phyloP scores from a whole-genome alignment of 805 yeast genomes.

The Candida manassasensis region DNA sequence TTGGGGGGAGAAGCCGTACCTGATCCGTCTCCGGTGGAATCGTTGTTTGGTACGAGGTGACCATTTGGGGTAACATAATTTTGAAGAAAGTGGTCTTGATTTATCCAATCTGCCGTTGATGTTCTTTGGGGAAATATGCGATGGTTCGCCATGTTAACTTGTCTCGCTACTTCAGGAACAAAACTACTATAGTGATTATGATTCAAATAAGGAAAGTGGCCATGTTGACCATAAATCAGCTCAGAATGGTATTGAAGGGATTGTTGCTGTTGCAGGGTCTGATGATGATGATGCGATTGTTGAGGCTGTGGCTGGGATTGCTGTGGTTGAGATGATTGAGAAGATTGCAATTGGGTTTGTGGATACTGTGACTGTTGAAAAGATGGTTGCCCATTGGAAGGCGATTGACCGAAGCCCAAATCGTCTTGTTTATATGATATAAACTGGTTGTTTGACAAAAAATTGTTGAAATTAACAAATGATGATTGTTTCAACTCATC shows the following conservation, averaged over 20 bases:
- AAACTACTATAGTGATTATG: constrained; percentile 3
- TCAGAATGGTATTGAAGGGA: constrained; percentile 4
- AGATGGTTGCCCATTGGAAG: not conserved
- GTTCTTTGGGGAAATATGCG: constrained; percentile 3
- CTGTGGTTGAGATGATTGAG: constrained; percentile 3
- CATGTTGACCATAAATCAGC: not conserved
- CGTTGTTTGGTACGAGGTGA: not conserved
- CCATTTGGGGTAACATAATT: not conserved
- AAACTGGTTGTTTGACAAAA: constrained; percentile 15
- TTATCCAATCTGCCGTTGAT: constrained; percentile 1
- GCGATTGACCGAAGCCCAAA: constrained; percentile 8
- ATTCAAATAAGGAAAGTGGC: not conserved
- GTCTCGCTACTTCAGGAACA: constrained; percentile 3
- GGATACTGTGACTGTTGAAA: constrained; percentile 3
- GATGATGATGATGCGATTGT: constrained; percentile 3
- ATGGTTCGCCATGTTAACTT: constrained; percentile 1
- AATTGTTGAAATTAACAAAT: constrained; percentile 9
- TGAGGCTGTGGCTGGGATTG: constrained; percentile 6
- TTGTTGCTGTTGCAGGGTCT: constrained; percentile 7
- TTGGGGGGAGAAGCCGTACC: constrained; percentile 5
- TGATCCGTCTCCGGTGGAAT: constrained; percentile 1
- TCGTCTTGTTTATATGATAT: constrained; percentile 22
- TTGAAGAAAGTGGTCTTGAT: constrained; percentile 1
- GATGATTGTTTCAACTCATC: constrained; percentile 2
- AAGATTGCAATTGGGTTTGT: constrained; percentile 1